phyloP scores from a whole-genome alignment of 2,329 filamentous ascomycete species.

The Colletotrichum chlorophyti region DNA sequence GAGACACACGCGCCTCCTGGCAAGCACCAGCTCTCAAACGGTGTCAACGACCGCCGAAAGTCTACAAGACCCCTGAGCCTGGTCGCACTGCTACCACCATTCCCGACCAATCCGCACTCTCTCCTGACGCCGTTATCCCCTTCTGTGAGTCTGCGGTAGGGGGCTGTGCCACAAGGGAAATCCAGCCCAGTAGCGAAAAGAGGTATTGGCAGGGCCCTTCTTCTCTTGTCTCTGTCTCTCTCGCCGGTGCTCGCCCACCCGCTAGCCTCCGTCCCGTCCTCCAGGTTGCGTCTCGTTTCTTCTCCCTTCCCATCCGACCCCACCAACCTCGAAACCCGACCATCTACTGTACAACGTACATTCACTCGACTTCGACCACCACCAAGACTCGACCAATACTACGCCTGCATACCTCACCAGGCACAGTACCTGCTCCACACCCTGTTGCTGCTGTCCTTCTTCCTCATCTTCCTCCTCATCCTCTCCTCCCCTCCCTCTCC shows the following conservation, averaged over 20 bases:
- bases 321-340: not conserved
- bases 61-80: slow-evolving; percentile 29
- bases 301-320: slow-evolving; percentile 5
- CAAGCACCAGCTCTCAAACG: slow-evolving; percentile 26
- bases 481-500: not conserved
- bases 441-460: not conserved
- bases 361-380: not conserved
- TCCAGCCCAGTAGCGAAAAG: slow-evolving; percentile 16
- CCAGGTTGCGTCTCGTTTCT: slow-evolving; percentile 11
- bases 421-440: slow-evolving; percentile 2
- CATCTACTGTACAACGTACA: no score
- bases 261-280: slow-evolving; percentile 17
- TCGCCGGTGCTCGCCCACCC: not conserved
- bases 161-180: slow-evolving; percentile 26
- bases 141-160: no score
- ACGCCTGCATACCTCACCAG: not conserved
- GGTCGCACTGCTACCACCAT: slow-evolving; percentile 16
- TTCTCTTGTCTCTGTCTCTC: slow-evolving; percentile 25
- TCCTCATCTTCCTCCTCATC: not conserved
- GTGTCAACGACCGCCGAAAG: slow-evolving; percentile 27
- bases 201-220: slow-evolving; percentile 21
- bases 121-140: slow-evolving; percentile 23
- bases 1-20: slow-evolving; percentile 20
- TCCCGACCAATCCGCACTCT: slow-evolving; percentile 19
- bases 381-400: not conserved